These are phyloP conservation scores for Cyclostephanos tholiformis DNA, from an alignment of 108 stramenopile species.

Conservation along the genomic window DNA sequence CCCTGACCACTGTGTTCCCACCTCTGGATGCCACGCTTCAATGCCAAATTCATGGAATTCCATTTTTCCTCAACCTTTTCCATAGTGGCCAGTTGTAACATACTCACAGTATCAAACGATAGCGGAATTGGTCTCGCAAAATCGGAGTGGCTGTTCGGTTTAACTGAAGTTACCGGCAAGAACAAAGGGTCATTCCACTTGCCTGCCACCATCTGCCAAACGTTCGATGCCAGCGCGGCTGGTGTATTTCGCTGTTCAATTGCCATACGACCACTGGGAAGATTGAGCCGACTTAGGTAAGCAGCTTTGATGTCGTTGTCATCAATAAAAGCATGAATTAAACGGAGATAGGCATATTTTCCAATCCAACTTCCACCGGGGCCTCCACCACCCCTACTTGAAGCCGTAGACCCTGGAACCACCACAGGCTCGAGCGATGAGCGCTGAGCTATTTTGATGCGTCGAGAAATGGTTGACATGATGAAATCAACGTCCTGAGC, in stretches of 20 bases:
- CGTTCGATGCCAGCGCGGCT: not conserved
- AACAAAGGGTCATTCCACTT: slow-evolving; percentile 2
- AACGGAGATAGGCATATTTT: slow-evolving; percentile 1
- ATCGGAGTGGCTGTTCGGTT: not conserved
- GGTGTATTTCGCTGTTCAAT: not conserved
- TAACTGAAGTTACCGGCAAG: not conserved
- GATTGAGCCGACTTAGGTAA: not conserved
- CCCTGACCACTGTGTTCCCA: slow-evolving; percentile 9
- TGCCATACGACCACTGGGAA: not conserved
- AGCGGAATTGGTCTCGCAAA: not conserved
- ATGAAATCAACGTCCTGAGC: not conserved
- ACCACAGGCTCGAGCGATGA: no score
- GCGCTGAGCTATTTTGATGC: not conserved
- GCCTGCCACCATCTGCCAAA: not conserved
- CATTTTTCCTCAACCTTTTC: slow-evolving; percentile 4
- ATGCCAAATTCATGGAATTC: not conserved
- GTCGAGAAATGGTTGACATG: not conserved
- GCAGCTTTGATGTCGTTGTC: not conserved
- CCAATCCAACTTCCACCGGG: not conserved
- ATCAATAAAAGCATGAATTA: slow-evolving; percentile 5
- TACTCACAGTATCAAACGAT: not conserved
- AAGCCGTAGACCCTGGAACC: not conserved
- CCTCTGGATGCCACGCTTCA: not conserved
- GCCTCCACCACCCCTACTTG: not conserved
- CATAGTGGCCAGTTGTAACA: not conserved